Percentiles rank a stretch among this genome's conserved stretches.
These are phyloP conservation scores for Fusarium paranaense DNA, from an alignment of 2,329 filamentous ascomycete species.

Conservation along the genomic window DNA sequence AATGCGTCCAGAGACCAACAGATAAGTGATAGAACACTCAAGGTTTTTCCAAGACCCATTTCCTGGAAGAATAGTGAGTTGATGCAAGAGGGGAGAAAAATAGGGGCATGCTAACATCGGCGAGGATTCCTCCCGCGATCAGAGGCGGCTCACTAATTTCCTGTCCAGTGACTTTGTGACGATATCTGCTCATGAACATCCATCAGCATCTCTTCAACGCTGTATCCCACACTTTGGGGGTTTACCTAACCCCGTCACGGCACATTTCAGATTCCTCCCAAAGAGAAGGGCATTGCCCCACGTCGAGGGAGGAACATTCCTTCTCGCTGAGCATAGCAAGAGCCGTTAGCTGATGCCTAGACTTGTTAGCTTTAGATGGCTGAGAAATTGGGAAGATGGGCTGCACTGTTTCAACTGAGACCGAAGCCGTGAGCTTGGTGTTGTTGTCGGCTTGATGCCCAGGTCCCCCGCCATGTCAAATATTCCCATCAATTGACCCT, in stretches of 20 bases:
- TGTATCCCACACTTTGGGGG: rapidly evolving
- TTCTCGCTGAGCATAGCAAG: not conserved
- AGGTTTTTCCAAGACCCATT: constrained; percentile 52
- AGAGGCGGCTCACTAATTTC: rapidly evolving
- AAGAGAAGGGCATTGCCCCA: not conserved
- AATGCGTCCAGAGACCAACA: constrained; percentile 38
- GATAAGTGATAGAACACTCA: constrained; percentile 46
- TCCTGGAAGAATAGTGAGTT: constrained; percentile 33
- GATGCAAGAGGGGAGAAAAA: too few species aligned
- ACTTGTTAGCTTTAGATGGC: rapidly evolving
- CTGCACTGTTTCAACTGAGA: not conserved
- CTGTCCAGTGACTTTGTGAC: not conserved
- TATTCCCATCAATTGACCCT: not conserved
- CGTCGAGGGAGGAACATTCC: not conserved
- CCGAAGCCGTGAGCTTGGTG: not conserved
- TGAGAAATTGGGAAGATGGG: rapidly evolving
- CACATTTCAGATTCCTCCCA: not conserved
- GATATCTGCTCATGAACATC: not conserved
- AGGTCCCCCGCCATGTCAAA: not conserved
- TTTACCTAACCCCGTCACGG: not conserved
- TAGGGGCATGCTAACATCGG: not conserved
- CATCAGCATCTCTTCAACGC: not conserved
- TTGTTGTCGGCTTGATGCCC: not conserved
- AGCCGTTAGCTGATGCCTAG: constrained; percentile 1
- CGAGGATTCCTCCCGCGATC: not conserved